Evolutionary conservation across 306 rosid genomes (phyloP).

Genomic region (Pueraria montana): DNA sequence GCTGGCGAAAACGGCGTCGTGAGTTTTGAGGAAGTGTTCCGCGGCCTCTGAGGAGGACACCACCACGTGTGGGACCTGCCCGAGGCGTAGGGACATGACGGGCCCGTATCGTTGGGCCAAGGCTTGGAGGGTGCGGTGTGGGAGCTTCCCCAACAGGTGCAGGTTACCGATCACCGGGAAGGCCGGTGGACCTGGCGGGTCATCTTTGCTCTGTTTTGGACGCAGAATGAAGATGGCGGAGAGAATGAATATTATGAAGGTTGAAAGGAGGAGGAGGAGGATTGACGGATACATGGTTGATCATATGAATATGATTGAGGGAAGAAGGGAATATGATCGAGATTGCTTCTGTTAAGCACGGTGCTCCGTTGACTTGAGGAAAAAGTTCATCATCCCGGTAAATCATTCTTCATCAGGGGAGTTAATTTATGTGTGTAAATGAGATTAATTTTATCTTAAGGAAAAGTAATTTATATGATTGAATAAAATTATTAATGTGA

Average conservation of each 20-base stretch:
- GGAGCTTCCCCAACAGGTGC: constrained; percentile 52
- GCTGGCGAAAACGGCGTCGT: background rate
- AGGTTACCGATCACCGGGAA: constrained; percentile 58
- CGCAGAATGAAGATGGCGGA: background rate
- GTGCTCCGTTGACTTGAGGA: too few species aligned
- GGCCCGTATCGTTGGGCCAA: constrained; percentile 21
- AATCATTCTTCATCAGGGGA: too few species aligned
- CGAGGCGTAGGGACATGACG: background rate
- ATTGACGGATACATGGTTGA: too few species aligned
- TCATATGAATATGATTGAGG: too few species aligned
- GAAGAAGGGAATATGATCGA: too few species aligned
- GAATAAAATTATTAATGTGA: too few species aligned
- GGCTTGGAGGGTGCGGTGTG: constrained; percentile 41
- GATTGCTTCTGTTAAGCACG: too few species aligned
- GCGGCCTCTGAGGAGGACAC: background rate
- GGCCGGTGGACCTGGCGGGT: constrained; percentile 56
- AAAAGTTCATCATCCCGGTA: too few species aligned
- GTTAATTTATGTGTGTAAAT: too few species aligned
- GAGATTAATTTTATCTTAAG: too few species aligned
- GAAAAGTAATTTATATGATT: too few species aligned
- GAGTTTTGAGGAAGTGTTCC: background rate
- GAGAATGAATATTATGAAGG: background rate
- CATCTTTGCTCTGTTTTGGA: background rate
- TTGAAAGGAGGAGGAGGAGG: too few species aligned
- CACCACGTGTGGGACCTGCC: background rate